Percentiles rank a stretch among this genome's conserved stretches.
Evolutionary conservation across 2,329 filamentous ascomycete species (phyloP).

Genomic region (Colletotrichum siamense): DNA sequence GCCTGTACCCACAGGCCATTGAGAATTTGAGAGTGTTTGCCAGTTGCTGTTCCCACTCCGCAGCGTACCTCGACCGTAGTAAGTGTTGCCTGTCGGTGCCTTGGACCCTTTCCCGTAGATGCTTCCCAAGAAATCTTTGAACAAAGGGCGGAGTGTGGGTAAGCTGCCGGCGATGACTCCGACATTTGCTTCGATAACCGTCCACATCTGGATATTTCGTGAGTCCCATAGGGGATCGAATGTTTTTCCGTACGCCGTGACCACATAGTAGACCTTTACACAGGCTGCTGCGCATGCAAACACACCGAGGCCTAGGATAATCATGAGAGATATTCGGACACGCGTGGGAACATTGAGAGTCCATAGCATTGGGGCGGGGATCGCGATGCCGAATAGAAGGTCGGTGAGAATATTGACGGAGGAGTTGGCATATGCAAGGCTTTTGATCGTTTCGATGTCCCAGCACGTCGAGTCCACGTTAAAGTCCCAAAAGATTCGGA

Average conservation of each 20-base stretch:
- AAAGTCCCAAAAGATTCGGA: constrained; percentile 50
- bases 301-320: constrained; percentile 46
- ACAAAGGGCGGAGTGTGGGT: constrained; percentile 38
- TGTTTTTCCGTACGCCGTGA: constrained; percentile 39
- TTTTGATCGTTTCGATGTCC: constrained; percentile 39
- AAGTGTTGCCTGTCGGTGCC: constrained; percentile 28
- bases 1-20: constrained; percentile 22
- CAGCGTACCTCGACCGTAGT: constrained; percentile 28
- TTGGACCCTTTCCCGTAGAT: constrained; percentile 33
- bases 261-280: constrained; percentile 43
- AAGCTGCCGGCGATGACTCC: constrained; percentile 42
- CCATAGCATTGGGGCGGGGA: constrained; percentile 43
- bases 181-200: constrained; percentile 40
- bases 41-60: constrained; percentile 28
- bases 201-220: constrained; percentile 53
- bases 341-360: constrained; percentile 44
- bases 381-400: constrained; percentile 42
- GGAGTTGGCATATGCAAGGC: constrained; percentile 47
- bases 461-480: constrained; percentile 46
- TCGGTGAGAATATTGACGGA: constrained; percentile 40
- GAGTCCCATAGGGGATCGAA: constrained; percentile 51
- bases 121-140: constrained; percentile 35
- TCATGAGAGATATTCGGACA: constrained; percentile 43
- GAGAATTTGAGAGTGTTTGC: constrained; percentile 27
- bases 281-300: constrained; percentile 49